Percentiles rank a stretch among this genome's conserved stretches.
Conservation (phyloP, 352 stramenopile species). For the Globisporangium camurandrum region DNA sequence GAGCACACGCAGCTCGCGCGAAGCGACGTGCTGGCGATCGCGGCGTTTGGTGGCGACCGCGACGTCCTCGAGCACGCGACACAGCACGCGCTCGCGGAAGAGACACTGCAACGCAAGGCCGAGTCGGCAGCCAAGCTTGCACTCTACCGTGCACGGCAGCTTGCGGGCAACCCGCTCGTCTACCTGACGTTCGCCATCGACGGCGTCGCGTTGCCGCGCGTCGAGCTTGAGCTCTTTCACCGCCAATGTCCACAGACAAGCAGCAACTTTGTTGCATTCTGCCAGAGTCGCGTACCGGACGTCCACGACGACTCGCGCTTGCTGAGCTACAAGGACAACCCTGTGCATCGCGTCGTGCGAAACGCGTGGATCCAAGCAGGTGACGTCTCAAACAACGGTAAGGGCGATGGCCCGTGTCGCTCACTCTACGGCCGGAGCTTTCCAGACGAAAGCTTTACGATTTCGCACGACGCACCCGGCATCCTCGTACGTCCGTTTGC, state of each 20-base stretch:
- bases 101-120: conserved; percentile 35
- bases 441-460: conserved; percentile 63
- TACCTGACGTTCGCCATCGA: conserved; percentile 61
- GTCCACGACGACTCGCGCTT: conserved; percentile 23
- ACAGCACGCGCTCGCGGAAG: conserved; percentile 35
- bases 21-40: conserved; percentile 41
- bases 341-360: conserved; percentile 55
- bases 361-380: conserved; percentile 72
- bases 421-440: conserved; percentile 61
- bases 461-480: conserved; percentile 51
- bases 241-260: conserved; percentile 57
- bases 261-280: conserved; percentile 71
- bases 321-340: conserved; percentile 46
- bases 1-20: conserved; percentile 43
- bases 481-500: conserved; percentile 35
- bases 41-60: conserved; percentile 31
- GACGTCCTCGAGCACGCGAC: conserved; percentile 13
- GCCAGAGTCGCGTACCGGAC: conserved; percentile 39
- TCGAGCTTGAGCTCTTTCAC: conserved; percentile 68
- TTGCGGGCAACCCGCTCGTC: conserved; percentile 45
- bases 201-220: conserved; percentile 39
- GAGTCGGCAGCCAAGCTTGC: conserved; percentile 36
- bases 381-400: conserved; percentile 35
- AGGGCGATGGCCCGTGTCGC: conserved; percentile 38
- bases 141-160: conserved; percentile 30